Percentiles rank a stretch among this genome's conserved stretches.
Conservation (phyloP, 495 filamentous ascomycete species). For the Hyphodiscus hymeniophilus region DNA sequence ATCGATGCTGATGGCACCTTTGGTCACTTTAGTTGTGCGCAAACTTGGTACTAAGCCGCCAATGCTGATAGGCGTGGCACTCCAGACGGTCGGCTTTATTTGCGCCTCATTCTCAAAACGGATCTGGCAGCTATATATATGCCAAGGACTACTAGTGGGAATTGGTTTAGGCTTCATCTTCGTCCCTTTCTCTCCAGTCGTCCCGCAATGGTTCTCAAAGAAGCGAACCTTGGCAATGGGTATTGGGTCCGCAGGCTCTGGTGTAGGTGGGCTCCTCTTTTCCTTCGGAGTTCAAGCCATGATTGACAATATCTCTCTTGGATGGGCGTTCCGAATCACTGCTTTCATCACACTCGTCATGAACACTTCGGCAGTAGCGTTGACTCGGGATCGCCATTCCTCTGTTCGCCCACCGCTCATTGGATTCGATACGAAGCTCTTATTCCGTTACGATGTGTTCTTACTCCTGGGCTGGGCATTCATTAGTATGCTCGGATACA, state of each 20-base stretch:
- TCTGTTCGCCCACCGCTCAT: constrained; percentile 52
- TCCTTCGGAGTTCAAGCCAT: constrained; percentile 46
- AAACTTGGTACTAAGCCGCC: constrained; percentile 42
- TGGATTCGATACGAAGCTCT: constrained; percentile 54
- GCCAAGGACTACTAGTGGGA: constrained; percentile 71
- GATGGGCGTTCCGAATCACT: constrained; percentile 63
- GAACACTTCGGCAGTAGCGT: constrained; percentile 46
- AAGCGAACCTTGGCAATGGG: constrained; percentile 65
- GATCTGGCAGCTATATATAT: constrained; percentile 68
- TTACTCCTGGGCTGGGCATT: constrained; percentile 61
- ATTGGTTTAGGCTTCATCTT: constrained; percentile 71
- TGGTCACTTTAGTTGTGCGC: constrained; percentile 53
- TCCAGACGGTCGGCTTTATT: constrained; percentile 54
- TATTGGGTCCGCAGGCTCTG: constrained; percentile 63
- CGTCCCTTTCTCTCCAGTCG: constrained; percentile 58
- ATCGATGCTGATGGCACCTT: constrained; percentile 54
- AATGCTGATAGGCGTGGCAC: constrained; percentile 50
- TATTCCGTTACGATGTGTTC: constrained; percentile 53
- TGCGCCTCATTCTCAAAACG: constrained; percentile 58
- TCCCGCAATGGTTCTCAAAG: constrained; percentile 73
- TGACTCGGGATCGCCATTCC: constrained; percentile 62
- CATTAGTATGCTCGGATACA: constrained; percentile 64
- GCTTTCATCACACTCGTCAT: constrained; percentile 51
- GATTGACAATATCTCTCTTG: constrained; percentile 51
- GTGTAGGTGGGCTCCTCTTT: constrained; percentile 64